These are phyloP conservation scores for Lentinula raphanica DNA, from an alignment of 768 basidiomycete genomes.

Conservation along the genomic window DNA sequence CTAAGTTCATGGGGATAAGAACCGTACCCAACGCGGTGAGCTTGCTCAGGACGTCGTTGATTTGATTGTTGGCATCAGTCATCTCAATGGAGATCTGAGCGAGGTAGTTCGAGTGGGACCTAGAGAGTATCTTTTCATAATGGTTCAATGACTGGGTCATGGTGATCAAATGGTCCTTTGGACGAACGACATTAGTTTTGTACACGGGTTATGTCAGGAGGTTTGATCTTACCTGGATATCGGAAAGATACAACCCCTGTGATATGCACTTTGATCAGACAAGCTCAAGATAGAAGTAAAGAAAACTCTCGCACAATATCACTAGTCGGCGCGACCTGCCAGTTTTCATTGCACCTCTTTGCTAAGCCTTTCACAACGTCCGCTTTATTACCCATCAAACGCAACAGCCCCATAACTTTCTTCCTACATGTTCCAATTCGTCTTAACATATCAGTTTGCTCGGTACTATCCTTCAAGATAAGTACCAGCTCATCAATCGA, in stretches of 20 bases:
- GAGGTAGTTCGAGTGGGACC: slow-evolving; percentile 98
- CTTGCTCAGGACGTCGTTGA: slow-evolving; percentile 97
- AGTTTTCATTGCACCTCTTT: slow-evolving; percentile 97
- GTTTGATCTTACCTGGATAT: slow-evolving; percentile 71
- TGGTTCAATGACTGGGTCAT: slow-evolving; percentile 99
- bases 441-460: slow-evolving; percentile 97
- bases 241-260: slow-evolving; percentile 90
- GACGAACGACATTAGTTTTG: not conserved
- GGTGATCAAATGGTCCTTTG: slow-evolving; percentile 91
- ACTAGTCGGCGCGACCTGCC: slow-evolving; percentile 95
- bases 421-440: slow-evolving; percentile 97
- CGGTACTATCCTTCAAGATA: slow-evolving; percentile 83
- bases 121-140: slow-evolving; percentile 98
- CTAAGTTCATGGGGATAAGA: slow-evolving; percentile 93
- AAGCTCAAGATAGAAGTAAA: not conserved
- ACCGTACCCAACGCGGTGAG: slow-evolving; percentile 96
- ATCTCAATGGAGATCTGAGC: slow-evolving; percentile 99
- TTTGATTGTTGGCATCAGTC: slow-evolving; percentile 99
- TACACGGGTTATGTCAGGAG: not conserved
- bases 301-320: slow-evolving; percentile 67
- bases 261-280: not conserved
- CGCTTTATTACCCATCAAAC: slow-evolving; percentile 99
- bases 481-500: slow-evolving; percentile 97
- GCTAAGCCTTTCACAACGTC: slow-evolving; percentile 99
- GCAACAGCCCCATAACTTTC: slow-evolving; percentile 96